These are phyloP conservation scores for Ambrosiella cleistominuta DNA, from an alignment of 2,329 filamentous ascomycete genomes.

Conservation along the genomic window DNA sequence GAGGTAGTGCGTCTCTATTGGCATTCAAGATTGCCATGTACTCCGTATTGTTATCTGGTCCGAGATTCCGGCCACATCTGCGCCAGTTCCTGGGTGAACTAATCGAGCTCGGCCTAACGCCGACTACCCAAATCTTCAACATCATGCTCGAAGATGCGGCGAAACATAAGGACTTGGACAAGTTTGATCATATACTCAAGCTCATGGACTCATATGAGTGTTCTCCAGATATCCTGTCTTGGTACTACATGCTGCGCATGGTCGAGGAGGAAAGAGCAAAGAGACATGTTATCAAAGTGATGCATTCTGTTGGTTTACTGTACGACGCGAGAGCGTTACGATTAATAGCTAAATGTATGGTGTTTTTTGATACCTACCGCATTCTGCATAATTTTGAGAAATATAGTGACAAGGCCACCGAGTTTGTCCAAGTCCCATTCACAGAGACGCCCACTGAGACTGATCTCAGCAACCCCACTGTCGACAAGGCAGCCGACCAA, in stretches of 20 bases:
- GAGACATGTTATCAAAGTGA: conserved; percentile 28
- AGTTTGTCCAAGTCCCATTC: neutral
- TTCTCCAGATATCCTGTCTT: conserved; percentile 28
- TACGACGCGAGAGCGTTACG: conserved; percentile 21
- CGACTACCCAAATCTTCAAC: conserved; percentile 32
- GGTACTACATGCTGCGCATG: conserved; percentile 31
- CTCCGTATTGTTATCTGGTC: conserved; percentile 21
- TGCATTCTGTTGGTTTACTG: conserved; percentile 29
- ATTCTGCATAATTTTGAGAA: conserved; percentile 21
- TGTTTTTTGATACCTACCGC: conserved; percentile 25
- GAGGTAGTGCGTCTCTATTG: conserved; percentile 21
- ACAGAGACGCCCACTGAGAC: no score
- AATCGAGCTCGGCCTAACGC: conserved; percentile 22
- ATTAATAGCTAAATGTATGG: conserved; percentile 27
- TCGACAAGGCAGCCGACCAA: no score
- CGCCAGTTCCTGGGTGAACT: conserved; percentile 23
- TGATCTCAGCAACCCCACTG: no score
- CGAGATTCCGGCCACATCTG: conserved; percentile 16
- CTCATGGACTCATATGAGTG: conserved; percentile 25
- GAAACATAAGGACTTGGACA: conserved; percentile 23
- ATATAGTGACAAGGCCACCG: neutral
- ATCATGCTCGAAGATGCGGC: conserved; percentile 27
- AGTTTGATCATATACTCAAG: conserved; percentile 25
- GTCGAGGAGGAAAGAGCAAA: conserved; percentile 41
- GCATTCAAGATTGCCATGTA: conserved; percentile 28